phyloP scores from a whole-genome alignment of 345 rosid genomes.

The Viola odorata region DNA sequence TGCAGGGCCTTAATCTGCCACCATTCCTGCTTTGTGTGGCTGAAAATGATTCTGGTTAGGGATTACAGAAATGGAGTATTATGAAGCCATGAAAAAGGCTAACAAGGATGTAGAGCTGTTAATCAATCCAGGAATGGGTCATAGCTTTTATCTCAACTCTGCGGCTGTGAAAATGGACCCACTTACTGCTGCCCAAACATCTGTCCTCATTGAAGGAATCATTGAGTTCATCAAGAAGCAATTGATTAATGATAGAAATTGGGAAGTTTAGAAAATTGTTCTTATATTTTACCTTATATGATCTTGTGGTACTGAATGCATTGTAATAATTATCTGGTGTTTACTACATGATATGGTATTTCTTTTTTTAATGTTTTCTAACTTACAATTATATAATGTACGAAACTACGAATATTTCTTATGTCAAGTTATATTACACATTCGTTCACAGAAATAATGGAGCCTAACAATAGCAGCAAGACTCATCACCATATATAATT shows the following conservation, averaged over 20 bases:
- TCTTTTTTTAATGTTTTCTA: no score
- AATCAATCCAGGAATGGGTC: slow-evolving; percentile 47
- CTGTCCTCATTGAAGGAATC: slow-evolving; percentile 31
- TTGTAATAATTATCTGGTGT: no score
- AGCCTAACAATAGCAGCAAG: no score
- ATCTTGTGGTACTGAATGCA: no score
- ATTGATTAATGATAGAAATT: slow-evolving; percentile 5
- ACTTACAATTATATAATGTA: no score
- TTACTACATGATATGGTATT: no score
- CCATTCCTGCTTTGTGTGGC: slow-evolving; percentile 48
- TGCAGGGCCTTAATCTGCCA: slow-evolving; percentile 38
- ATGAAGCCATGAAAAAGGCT: slow-evolving; percentile 44
- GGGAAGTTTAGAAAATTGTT: no score
- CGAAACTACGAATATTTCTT: no score
- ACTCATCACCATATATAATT: no score
- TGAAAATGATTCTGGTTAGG: slow-evolving; percentile 36
- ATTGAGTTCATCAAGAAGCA: slow-evolving; percentile 31
- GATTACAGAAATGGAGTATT: slow-evolving; percentile 57
- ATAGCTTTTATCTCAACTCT: slow-evolving; percentile 52
- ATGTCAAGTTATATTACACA: no score
- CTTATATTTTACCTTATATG: no score
- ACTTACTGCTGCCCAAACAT: slow-evolving; percentile 30
- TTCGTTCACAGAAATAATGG: no score
- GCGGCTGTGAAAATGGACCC: slow-evolving; percentile 46
- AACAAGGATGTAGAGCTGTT: slow-evolving; percentile 42